Conservation (phyloP, 352 stramenopile species). For the Phytophthora kernoviae region DNA sequence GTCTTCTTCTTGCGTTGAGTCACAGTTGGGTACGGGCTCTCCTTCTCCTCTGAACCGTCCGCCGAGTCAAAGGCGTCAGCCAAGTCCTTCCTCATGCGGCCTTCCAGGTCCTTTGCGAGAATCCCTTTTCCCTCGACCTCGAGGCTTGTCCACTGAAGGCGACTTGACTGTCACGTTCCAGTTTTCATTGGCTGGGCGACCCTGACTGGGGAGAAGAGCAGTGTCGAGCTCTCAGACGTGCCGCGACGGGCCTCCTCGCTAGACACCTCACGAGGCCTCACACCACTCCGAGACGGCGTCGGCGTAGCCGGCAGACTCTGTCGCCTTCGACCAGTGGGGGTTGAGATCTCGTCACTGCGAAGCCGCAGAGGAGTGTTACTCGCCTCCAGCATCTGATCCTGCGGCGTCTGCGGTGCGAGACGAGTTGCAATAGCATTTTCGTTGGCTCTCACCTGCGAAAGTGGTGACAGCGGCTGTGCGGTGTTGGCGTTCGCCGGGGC, state of each 20-base stretch:
- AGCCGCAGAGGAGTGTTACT: conserved; percentile 43
- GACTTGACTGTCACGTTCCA: conserved; percentile 73
- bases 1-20: conserved; percentile 32
- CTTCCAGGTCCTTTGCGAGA: conserved; percentile 68
- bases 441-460: conserved; percentile 6
- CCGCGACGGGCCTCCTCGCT: conserved; percentile 40
- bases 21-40: conserved; percentile 19
- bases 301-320: conserved; percentile 54
- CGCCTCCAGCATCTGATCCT: conserved; percentile 43
- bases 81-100: conserved; percentile 70
- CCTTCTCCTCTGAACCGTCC: conserved; percentile 27
- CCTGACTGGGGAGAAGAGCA: conserved; percentile 68
- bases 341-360: conserved; percentile 38
- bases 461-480: conserved; percentile 14
- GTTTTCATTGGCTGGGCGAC: conserved; percentile 21
- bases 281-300: conserved; percentile 37
- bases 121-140: conserved; percentile 25
- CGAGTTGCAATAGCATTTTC: conserved; percentile 4
- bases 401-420: conserved; percentile 31
- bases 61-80: conserved; percentile 44
- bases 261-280: conserved; percentile 39
- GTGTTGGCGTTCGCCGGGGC: conserved; percentile 12
- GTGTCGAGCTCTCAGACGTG: conserved; percentile 22
- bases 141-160: conserved; percentile 41
- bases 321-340: conserved; percentile 23